These are phyloP conservation scores for Suillus occidentalis DNA, from an alignment of 768 basidiomycete genomes.

Conservation along the genomic window DNA sequence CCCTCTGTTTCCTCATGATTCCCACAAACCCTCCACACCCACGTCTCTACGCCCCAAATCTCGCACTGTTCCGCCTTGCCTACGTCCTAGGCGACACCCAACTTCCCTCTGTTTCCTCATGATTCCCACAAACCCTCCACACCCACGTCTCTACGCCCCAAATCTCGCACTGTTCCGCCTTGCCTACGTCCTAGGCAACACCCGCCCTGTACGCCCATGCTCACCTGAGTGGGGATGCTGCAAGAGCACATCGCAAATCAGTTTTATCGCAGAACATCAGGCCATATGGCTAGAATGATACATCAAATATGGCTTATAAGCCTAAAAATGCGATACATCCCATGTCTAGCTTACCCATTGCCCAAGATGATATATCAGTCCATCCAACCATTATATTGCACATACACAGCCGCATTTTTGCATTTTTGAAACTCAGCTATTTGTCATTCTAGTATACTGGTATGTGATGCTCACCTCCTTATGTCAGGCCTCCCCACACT, in stretches of 20 bases:
- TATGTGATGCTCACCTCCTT: too few relatives aligned
- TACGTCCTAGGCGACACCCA: constrained; percentile 79
- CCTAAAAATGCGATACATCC: too few relatives aligned
- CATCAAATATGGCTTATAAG: too few relatives aligned
- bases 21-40: constrained; percentile 47
- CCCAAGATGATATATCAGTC: too few relatives aligned
- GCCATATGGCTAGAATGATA: too few relatives aligned
- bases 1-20: constrained; percentile 51
- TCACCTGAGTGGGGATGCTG: constrained; percentile 45
- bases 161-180: constrained; percentile 75
- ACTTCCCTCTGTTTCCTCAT: constrained; percentile 56
- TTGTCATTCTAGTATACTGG: too few relatives aligned
- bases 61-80: constrained; percentile 74
- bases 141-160: constrained; percentile 71
- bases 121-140: constrained; percentile 34
- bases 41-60: constrained; percentile 70
- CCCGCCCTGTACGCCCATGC: too few relatives aligned
- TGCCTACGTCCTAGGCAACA: constrained; percentile 79
- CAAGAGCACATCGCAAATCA: constrained; percentile 57
- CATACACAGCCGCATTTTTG: too few relatives aligned
- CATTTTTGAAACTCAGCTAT: too few relatives aligned
- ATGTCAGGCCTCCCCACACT: too few relatives aligned
- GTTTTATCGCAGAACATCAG: constrained; percentile 62
- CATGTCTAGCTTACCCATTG: too few relatives aligned
- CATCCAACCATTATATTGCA: too few relatives aligned